These are phyloP conservation scores for Solanum bulbocastanum DNA, from an alignment of 257 asterid genomes.

Conservation along the genomic window DNA sequence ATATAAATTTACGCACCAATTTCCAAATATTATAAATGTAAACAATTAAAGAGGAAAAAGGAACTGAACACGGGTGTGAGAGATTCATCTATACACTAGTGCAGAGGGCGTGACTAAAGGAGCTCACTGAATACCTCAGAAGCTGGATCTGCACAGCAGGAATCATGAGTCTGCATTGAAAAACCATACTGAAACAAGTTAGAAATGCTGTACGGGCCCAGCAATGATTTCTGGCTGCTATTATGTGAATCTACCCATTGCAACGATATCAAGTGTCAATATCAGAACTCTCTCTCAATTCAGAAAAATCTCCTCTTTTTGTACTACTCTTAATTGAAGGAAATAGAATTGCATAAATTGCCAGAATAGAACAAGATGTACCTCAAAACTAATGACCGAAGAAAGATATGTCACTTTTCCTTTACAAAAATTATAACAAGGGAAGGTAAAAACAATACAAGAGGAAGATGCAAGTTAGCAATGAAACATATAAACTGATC, in stretches of 20 bases:
- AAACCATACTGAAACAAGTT: background rate
- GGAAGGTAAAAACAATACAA: background rate
- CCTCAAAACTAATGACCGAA: background rate
- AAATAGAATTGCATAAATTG: background rate
- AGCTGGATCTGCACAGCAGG: conserved; percentile 71
- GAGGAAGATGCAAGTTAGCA: background rate
- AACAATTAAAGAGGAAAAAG: background rate
- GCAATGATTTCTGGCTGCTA: background rate
- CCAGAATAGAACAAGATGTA: background rate
- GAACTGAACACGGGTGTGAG: background rate
- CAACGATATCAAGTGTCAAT: background rate
- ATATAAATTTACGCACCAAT: background rate
- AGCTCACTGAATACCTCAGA: conserved; percentile 40
- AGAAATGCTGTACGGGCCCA: background rate
- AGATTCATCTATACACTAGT: background rate
- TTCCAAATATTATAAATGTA: background rate
- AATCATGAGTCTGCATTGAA: conserved; percentile 43
- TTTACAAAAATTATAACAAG: background rate
- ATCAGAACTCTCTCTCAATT: background rate
- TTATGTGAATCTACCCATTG: background rate
- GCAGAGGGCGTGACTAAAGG: background rate
- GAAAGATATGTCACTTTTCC: background rate
- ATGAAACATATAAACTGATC: background rate
- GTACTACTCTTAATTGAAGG: background rate
- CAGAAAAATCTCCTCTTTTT: background rate